These are phyloP conservation scores for Pythium brassicae DNA, from an alignment of 352 stramenopile species.

Conservation along the genomic window DNA sequence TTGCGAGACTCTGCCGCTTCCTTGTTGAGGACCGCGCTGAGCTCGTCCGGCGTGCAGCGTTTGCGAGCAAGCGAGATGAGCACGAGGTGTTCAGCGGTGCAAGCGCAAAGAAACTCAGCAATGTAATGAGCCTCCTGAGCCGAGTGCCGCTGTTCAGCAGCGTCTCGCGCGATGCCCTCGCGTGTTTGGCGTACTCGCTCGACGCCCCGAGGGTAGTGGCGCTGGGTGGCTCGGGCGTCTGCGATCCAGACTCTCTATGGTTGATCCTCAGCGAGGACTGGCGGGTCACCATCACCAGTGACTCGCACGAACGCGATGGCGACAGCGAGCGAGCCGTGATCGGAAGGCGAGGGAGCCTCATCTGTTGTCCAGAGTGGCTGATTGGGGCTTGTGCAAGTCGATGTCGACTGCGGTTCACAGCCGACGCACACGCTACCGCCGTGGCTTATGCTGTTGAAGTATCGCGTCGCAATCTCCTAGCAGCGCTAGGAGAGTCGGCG, in stretches of 20 bases:
- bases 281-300: not conserved
- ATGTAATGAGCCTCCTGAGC: constrained; percentile 9
- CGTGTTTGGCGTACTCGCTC: constrained; percentile 2
- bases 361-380: constrained; percentile 8
- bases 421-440: no score
- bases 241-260: not conserved
- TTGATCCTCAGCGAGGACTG: constrained; percentile 3
- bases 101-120: constrained; percentile 5
- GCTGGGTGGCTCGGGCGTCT: not conserved
- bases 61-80: constrained; percentile 18
- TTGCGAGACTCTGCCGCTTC: constrained; percentile 18
- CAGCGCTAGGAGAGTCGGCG: not conserved
- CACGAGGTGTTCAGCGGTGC: constrained; percentile 13
- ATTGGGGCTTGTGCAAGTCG: not conserved
- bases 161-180: constrained; percentile 9
- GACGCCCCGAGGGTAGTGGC: not conserved
- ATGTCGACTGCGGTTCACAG: no score
- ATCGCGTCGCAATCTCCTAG: not conserved
- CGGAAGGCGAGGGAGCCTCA: not conserved
- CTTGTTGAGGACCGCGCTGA: constrained; percentile 32
- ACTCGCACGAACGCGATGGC: not conserved
- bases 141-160: constrained; percentile 1
- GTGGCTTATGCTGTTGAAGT: not conserved
- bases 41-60: constrained; percentile 24
- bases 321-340: no score